Percentiles rank a stretch among this genome's conserved stretches.
Evolutionary conservation across 2,329 filamentous ascomycete genomes (phyloP).

Genomic region (Fonsecaea multimorphosa): DNA sequence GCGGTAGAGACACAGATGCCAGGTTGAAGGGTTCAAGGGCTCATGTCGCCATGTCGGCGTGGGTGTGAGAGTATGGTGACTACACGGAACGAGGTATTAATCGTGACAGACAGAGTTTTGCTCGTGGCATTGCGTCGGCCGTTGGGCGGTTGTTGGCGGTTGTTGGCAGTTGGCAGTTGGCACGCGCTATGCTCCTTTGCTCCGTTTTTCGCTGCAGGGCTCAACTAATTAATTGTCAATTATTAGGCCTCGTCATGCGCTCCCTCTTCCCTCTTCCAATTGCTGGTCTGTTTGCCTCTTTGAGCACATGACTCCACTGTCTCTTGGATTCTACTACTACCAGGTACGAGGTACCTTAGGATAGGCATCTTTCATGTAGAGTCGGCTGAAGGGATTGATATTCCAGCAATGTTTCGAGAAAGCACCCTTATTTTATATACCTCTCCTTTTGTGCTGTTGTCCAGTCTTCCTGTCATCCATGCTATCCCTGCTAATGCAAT

Average conservation of each 20-base stretch:
- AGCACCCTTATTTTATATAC: no score
- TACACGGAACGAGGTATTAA: no score
- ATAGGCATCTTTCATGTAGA: no score
- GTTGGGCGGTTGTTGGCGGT: no score
- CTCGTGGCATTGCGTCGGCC: conserved; percentile 6
- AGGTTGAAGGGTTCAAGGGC: not conserved
- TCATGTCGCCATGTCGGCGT: not conserved
- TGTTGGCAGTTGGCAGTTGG: no score
- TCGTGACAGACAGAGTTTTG: conserved; percentile 15
- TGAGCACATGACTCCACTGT: not conserved
- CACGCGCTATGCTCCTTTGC: conserved; percentile 6
- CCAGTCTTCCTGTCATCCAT: no score
- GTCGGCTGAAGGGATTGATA: no score
- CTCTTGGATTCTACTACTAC: no score
- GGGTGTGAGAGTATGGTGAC: conserved; percentile 3
- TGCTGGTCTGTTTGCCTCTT: not conserved
- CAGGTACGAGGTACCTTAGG: no score
- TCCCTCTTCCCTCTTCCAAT: not conserved
- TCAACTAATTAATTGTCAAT: not conserved
- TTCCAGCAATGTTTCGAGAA: no score
- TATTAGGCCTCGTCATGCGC: not conserved
- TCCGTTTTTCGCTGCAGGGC: not conserved
- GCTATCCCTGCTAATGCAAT: no score
- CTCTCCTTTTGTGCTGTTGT: no score
- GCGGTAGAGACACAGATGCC: not conserved